phyloP scores from a whole-genome alignment of 2,329 filamentous ascomycete genomes.

The Ascochyta fabae region DNA sequence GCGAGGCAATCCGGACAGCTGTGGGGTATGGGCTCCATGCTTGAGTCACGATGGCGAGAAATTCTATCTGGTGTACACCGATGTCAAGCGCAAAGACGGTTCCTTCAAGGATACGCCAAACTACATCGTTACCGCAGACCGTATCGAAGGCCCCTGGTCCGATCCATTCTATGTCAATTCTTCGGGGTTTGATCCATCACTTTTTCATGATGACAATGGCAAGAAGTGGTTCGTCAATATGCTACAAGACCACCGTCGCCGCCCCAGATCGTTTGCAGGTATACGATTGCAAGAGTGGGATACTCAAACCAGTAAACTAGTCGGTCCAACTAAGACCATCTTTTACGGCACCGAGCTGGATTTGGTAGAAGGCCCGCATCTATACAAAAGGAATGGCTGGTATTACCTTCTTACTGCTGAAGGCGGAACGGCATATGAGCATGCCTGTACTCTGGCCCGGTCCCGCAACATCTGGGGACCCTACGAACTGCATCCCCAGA shows the following conservation, averaged over 20 bases:
- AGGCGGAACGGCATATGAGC: constrained; percentile 51
- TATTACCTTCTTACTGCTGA: constrained; percentile 49
- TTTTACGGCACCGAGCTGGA: constrained; percentile 63
- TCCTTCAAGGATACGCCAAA: constrained; percentile 70
- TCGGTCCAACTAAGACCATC: constrained; percentile 61
- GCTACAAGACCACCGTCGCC: constrained; percentile 44
- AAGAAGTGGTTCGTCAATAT: constrained; percentile 50
- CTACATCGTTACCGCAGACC: constrained; percentile 62
- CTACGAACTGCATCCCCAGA: constrained; percentile 50
- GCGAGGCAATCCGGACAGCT: constrained; percentile 59
- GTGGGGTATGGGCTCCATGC: constrained; percentile 69
- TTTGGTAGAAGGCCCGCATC: constrained; percentile 46
- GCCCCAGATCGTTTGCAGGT: constrained; percentile 57
- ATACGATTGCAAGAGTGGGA: constrained; percentile 67
- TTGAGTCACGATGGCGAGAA: constrained; percentile 65
- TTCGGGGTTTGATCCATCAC: constrained; percentile 65
- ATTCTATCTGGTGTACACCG: constrained; percentile 70
- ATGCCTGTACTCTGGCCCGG: constrained; percentile 50
- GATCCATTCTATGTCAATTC: constrained; percentile 66
- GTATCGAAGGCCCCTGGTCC: constrained; percentile 67
- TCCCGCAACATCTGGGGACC: constrained; percentile 51
- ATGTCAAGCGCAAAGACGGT: constrained; percentile 71
- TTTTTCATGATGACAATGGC: constrained; percentile 47
- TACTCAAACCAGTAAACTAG: constrained; percentile 55
- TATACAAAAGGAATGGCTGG: constrained; percentile 46